phyloP scores from a whole-genome alignment of 2,329 filamentous ascomycete species.

The Laburnicola sp. region DNA sequence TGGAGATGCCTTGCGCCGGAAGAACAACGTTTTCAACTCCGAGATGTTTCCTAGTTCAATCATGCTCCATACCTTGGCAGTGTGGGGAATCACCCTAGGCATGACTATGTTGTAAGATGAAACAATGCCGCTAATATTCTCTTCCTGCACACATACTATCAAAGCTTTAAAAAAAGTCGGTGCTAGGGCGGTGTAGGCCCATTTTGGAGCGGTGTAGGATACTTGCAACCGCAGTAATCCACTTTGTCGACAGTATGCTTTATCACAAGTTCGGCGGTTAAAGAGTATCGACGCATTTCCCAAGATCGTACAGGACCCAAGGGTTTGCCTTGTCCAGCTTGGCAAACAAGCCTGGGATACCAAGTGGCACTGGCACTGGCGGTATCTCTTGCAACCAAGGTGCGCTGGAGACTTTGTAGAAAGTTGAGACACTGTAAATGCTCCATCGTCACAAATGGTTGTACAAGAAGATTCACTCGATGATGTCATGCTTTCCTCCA shows the following conservation, averaged over 20 bases:
- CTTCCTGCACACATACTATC: slow-evolving; percentile 4
- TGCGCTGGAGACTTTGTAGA: too few relatives aligned
- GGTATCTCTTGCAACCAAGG: not conserved
- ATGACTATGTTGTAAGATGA: slow-evolving; percentile 1
- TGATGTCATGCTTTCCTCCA: not conserved
- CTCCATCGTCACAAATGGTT: not conserved
- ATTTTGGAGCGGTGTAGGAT: slow-evolving; percentile 7
- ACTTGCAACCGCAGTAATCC: slow-evolving; percentile 7
- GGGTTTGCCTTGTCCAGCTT: slow-evolving; percentile 2
- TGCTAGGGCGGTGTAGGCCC: slow-evolving; percentile 6
- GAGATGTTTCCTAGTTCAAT: slow-evolving; percentile 10
- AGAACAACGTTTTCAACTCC: slow-evolving; percentile 5
- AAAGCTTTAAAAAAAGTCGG: slow-evolving; percentile 8
- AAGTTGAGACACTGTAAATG: too few relatives aligned
- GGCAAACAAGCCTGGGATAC: not conserved
- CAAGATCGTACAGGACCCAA: slow-evolving; percentile 5
- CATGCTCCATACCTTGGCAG: slow-evolving; percentile 9
- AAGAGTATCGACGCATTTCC: slow-evolving; percentile 6
- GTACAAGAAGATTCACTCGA: not conserved
- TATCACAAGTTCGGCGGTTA: slow-evolving; percentile 6
- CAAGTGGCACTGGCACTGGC: not conserved
- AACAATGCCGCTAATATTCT: not conserved
- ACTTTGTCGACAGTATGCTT: slow-evolving; percentile 2
- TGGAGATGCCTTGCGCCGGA: not conserved
- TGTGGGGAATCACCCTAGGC: slow-evolving; percentile 7